These are phyloP conservation scores for Aureobasidium leucospermi DNA, from an alignment of 2,329 filamentous ascomycete species.

Conservation along the genomic window DNA sequence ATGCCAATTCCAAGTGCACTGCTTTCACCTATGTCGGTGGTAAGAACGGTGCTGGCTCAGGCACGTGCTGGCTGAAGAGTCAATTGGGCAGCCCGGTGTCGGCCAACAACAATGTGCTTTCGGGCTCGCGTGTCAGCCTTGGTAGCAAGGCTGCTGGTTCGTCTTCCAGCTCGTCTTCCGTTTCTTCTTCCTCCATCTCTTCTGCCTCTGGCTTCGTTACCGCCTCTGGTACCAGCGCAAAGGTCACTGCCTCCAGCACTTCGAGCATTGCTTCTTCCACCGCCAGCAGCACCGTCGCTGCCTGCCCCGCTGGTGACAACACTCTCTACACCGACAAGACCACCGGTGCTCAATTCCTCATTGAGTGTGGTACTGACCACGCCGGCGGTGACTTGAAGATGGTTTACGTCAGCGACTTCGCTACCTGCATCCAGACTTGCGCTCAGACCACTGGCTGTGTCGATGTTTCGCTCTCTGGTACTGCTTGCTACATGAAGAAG, in stretches of 20 bases:
- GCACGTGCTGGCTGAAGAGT: slow-evolving; percentile 19
- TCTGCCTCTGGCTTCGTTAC: slow-evolving; percentile 12
- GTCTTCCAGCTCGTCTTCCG: background rate
- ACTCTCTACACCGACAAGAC: slow-evolving; percentile 18
- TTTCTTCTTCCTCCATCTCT: background rate
- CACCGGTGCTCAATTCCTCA: slow-evolving; percentile 19
- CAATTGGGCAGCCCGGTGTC: background rate
- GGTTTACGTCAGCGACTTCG: slow-evolving; percentile 20
- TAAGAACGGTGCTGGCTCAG: slow-evolving; percentile 11
- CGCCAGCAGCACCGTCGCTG: slow-evolving; percentile 14
- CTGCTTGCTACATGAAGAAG: slow-evolving; percentile 28
- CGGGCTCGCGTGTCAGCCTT: slow-evolving; percentile 8
- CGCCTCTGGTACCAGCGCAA: slow-evolving; percentile 8
- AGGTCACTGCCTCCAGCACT: slow-evolving; percentile 3
- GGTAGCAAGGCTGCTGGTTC: slow-evolving; percentile 1
- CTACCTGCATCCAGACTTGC: slow-evolving; percentile 26
- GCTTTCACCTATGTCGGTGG: slow-evolving; percentile 18
- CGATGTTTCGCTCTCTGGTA: slow-evolving; percentile 26
- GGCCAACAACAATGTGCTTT: slow-evolving; percentile 2
- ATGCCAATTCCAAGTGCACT: slow-evolving; percentile 15
- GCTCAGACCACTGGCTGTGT: slow-evolving; percentile 25
- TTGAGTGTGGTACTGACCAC: slow-evolving; percentile 28
- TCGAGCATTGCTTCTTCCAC: slow-evolving; percentile 7
- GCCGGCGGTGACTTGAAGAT: slow-evolving; percentile 23
- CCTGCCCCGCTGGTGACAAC: slow-evolving; percentile 19